Evolutionary conservation across 2,329 filamentous ascomycete species (phyloP), one percentile per base, ranked within the genome.

Genomic region (Parastagonospora avenae): DNA sequence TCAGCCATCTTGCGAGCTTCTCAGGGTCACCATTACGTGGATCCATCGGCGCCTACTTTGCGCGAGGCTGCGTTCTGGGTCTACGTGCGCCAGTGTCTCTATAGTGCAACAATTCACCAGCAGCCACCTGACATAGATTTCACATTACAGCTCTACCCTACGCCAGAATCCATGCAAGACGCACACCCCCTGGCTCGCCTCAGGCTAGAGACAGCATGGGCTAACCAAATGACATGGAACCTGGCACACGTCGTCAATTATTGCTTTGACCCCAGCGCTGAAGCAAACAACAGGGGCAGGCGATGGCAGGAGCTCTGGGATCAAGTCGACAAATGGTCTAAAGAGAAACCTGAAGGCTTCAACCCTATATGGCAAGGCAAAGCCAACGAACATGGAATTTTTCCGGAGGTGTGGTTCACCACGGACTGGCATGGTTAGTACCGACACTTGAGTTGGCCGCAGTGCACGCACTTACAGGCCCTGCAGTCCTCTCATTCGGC

Each of bases 21-120:
- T 5, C 67, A 69, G 19, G 53, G 56, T 24, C 42, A 66, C 33
- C 50, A 66, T 27, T 64, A 49, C 36, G 62, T 70, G 10, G 67
- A 71, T 46, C 68, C 67, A 8, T 67, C 68, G 4, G 63, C 66
- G n/a, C 66, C 67, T 4, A 67, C 68, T 2, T 50, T 70, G 10
- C 67, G 67, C 28, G 64, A 71, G 33, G 67, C 68, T 39, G 63
- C 67, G 7, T 71, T 70, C 37, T 70, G 66, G 67, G 63, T 71
- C 8, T 69, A 70, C 38, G 66, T 71, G 19, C 62, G 66, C 10
- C 68, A 71, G 44, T 70, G 65, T 39, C 58, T 71, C 7, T 70
- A 70, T 42, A 71, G 59, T 29, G 63, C 67, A 9, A 69, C 65
- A 6, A 64, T 70, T 28, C 66, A 70, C 30, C 67, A 71, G 48